phyloP scores from a whole-genome alignment of 169 alveolate genomes.

The Fabrea salina region DNA sequence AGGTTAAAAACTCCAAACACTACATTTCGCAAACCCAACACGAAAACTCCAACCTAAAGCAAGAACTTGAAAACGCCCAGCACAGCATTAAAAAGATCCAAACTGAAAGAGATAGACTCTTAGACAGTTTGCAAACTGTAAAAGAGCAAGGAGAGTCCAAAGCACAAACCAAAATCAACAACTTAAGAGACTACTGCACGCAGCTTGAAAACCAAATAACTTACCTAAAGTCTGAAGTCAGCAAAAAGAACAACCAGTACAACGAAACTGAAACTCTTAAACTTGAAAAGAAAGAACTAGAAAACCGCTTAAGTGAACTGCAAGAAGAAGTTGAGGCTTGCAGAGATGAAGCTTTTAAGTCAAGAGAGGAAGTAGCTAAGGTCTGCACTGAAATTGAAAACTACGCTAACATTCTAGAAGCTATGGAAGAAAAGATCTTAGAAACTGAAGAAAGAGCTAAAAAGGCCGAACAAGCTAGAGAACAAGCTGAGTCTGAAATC shows the following conservation, averaged over 20 bases:
- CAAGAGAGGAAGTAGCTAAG: not conserved
- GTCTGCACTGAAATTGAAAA: slow-evolving; percentile 22
- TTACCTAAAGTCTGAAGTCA: not conserved
- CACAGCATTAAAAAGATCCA: not conserved
- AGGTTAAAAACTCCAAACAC: not conserved
- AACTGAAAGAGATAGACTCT: slow-evolving; percentile 1
- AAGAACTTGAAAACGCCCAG: not conserved
- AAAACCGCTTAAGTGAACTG: not conserved
- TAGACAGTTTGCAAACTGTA: not conserved
- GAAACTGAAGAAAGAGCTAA: slow-evolving; percentile 22
- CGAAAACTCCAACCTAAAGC: slow-evolving; percentile 1
- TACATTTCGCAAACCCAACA: not conserved
- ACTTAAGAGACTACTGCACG: not conserved
- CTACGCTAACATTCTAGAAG: slow-evolving; percentile 10
- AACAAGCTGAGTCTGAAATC: not conserved
- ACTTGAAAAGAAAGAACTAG: not conserved
- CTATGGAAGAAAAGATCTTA: slow-evolving; percentile 20
- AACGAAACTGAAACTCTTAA: not conserved
- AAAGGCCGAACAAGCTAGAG: not conserved
- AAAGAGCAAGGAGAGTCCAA: not conserved
- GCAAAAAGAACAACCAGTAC: not conserved
- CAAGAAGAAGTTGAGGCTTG: not conserved
- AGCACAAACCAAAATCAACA: not conserved
- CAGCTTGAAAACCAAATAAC: not conserved
- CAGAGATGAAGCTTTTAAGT: not conserved